Base-by-base conservation (phyloP, 805 yeast species). In the Debaryomyces prosopidis region DNA sequence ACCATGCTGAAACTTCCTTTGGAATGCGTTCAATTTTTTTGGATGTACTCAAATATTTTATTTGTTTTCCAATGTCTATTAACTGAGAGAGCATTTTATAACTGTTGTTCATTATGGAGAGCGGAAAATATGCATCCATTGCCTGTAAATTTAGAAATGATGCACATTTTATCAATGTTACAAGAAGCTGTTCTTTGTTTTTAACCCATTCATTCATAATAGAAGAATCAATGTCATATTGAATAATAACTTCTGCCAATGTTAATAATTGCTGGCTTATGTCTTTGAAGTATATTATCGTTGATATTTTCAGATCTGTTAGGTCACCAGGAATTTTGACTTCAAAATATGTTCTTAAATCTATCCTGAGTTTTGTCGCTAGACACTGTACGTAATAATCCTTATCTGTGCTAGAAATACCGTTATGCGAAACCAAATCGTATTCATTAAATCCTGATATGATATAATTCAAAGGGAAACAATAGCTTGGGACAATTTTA, bases 61-160 rank as follows among this genome's bases (percentile, higher is more conserved):
- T 28, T 14, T 37, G 42, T 6, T 38, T 14, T 2, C 32, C 31
- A 8, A 35, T 18, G 3, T 17, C 4, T 11, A 38, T 18, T 17
- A 43, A 26, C 9, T 37, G 42, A 31, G 12, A 14, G 4, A 38
- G 37, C 36, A 27, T 35, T 18, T 12, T 32, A 12, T 30, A 34
- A 10, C 8, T 19, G 19, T 20, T 20, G n/a, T 16, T 16, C 16
- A 20, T 16, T 16, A 36, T 30, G 26, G 43, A 40, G 15, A 16
- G 18, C 10, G 14, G 15, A 5, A 34, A 23, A 18, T 33, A 34
- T 14, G 34, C 16, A 23, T 46, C 42, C n/a, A 46, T 33, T 14
- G 50, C 47, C 30, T 46, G 50, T 14, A 43, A 40, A 36, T 39
- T 38, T 18, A 46, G 44, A 43, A 43, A 46, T 9, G 35, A 7